These are phyloP conservation scores for Tuber umbilicatum DNA, from an alignment of 495 filamentous ascomycete genomes.

Conservation along the genomic window DNA sequence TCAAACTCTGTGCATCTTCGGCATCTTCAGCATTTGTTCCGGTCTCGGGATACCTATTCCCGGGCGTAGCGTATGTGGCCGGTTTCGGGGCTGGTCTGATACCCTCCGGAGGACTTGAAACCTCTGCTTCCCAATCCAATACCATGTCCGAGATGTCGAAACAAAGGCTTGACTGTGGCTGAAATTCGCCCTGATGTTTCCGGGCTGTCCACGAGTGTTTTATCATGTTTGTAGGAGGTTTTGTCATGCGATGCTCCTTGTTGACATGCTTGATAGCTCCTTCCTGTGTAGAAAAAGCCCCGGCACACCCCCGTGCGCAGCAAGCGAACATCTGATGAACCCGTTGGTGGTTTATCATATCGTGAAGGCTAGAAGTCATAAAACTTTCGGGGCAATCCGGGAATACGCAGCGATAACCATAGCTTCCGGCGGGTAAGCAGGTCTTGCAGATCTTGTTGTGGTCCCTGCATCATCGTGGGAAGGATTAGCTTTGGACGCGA, in stretches of 20 bases:
- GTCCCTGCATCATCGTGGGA: slow-evolving; percentile 13
- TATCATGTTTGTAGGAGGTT: slow-evolving; percentile 13
- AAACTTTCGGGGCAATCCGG: slow-evolving; percentile 20
- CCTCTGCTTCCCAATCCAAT: slow-evolving; percentile 9
- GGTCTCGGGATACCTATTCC: neutral
- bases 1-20: slow-evolving; percentile 13
- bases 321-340: slow-evolving; percentile 27
- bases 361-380: slow-evolving; percentile 6
- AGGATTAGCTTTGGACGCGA: neutral
- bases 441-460: slow-evolving; percentile 14
- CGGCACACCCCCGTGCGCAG: slow-evolving; percentile 8
- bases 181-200: slow-evolving; percentile 3
- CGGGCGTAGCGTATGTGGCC: neutral
- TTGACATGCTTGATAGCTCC: slow-evolving; percentile 25
- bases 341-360: slow-evolving; percentile 24
- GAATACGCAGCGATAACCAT: slow-evolving; percentile 25
- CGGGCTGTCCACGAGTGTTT: slow-evolving; percentile 13
- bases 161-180: slow-evolving; percentile 7
- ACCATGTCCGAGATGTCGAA: slow-evolving; percentile 23
- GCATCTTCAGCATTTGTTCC: neutral
- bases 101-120: neutral
- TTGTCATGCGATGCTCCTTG: slow-evolving; percentile 20
- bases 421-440: slow-evolving; percentile 9
- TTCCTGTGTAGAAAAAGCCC: slow-evolving; percentile 20
- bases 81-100: neutral